phyloP scores from a whole-genome alignment of 495 filamentous ascomycete genomes.

The Corynascus novoguineensis region DNA sequence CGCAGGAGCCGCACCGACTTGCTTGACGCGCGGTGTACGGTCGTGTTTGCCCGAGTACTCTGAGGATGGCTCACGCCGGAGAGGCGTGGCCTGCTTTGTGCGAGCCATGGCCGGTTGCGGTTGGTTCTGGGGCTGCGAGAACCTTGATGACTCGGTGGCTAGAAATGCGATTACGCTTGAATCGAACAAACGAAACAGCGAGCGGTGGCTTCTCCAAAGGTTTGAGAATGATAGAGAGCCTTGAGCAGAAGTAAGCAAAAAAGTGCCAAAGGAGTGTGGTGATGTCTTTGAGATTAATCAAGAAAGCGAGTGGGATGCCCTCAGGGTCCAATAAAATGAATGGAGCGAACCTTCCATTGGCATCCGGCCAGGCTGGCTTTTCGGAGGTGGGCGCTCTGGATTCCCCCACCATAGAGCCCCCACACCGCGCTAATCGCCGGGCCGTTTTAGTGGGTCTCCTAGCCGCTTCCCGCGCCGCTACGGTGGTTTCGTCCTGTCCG shows the following conservation, averaged over 20 bases:
- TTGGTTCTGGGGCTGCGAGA: neutral
- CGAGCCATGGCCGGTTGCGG: constrained; percentile 55
- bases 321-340: too few relatives aligned
- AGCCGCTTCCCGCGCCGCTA: constrained; percentile 5
- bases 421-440: neutral
- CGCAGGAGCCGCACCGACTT: constrained; percentile 3
- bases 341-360: neutral
- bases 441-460: constrained; percentile 8
- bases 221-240: neutral
- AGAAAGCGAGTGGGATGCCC: neutral
- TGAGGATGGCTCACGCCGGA: constrained; percentile 61
- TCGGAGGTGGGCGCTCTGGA: neutral
- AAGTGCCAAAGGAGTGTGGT: constrained; percentile 2
- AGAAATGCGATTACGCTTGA: neutral
- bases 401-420: constrained; percentile 1
- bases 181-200: neutral
- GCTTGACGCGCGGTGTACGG: constrained; percentile 31
- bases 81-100: constrained; percentile 61
- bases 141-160: constrained; percentile 9
- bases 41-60: constrained; percentile 48
- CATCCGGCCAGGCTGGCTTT: constrained; percentile 24
- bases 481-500: neutral
- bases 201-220: neutral
- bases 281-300: neutral
- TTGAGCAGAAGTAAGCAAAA: neutral